phyloP scores from a whole-genome alignment of 1,284 basidiomycete species.

The Polyporus tsugae region DNA sequence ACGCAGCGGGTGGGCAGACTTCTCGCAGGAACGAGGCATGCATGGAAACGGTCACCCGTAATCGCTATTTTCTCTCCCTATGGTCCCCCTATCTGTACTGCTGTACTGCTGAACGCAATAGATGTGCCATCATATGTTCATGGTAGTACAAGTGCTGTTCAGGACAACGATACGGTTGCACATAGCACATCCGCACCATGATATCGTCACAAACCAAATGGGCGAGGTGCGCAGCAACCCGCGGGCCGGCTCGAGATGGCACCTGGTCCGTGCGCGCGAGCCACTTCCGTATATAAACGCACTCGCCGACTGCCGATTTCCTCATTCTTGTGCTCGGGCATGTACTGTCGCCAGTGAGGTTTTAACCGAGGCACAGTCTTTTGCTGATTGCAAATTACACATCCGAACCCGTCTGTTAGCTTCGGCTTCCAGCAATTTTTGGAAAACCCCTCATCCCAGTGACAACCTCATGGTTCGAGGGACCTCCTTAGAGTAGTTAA shows the following conservation, averaged over 20 bases:
- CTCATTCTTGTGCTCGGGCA: conserved; percentile 90
- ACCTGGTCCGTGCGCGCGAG: conserved; percentile 32
- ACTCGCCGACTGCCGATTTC: conserved; percentile 3
- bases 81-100: neutral
- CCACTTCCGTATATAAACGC: conserved; percentile 28
- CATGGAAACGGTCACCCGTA: neutral
- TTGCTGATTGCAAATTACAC: conserved; percentile 92
- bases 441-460: conserved; percentile 38
- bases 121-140: neutral
- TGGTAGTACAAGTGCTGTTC: neutral
- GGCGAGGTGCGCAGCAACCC: conserved; percentile 17
- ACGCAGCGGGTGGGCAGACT: neutral
- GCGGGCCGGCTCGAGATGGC: conserved; percentile 10
- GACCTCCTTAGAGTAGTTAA: conserved; percentile 14
- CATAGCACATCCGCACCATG: neutral
- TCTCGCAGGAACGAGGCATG: conserved; percentile 8
- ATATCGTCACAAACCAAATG: neutral
- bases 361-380: conserved; percentile 83
- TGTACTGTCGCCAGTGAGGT: conserved; percentile 90
- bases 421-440: conserved; percentile 49
- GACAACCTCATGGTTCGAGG: conserved; percentile 30
- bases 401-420: conserved; percentile 48
- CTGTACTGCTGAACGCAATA: neutral
- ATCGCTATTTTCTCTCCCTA: neutral
- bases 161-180: neutral